Evolutionary conservation across 163 green algal species (phyloP), one percentile per base, ranked within the genome.

Genomic region (Picocystis sp.): DNA sequence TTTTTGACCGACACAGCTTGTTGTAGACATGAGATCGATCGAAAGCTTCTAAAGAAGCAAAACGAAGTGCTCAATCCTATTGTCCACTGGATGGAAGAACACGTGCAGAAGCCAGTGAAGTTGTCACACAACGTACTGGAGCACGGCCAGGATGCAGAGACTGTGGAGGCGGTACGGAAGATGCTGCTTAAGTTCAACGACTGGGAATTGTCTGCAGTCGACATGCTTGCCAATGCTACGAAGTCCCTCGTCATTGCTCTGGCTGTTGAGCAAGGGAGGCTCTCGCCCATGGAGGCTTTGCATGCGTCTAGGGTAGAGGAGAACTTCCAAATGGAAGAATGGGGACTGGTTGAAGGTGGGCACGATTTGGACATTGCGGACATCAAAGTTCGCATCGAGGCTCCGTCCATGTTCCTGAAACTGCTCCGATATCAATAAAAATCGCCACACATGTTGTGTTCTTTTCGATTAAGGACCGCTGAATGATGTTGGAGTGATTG

Each of bases 361-460:
- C 89, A 97, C 60, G 89, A 97, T 68, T 73, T 97, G 13, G 89
- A 97, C 62, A 70, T 77, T 41, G 74, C 80, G 2, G 84, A 95
- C 51, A 51, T 82, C 5, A 52, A 61, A 33, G 83, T 86, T 38
- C 68, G 82, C 9, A 57, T 97, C 1, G 54, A 65, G 21, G 82
- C 78, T 9, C 62, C 62, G 2, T 60, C 48, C 19, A 47, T 69
- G 8, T 74, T 70, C 45, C 33, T 72, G 6, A 35, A 34, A 2
- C 48, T 72, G 46, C 50, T 70, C 14, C 12, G 47, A 8, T 38
- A 38, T 38, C 29, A 38, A 38, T 38, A 38, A 38, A 38, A 38
- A 5, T 8, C 8, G 29, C 29, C 8, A 8, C 29, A 38, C 29
- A 38, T 8, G 8, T 8, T 0, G 29, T 0, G 8, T 38, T 38